These are phyloP conservation scores for Arthrobotrys iridis DNA, from an alignment of 2,329 filamentous ascomycete genomes.

Conservation along the genomic window DNA sequence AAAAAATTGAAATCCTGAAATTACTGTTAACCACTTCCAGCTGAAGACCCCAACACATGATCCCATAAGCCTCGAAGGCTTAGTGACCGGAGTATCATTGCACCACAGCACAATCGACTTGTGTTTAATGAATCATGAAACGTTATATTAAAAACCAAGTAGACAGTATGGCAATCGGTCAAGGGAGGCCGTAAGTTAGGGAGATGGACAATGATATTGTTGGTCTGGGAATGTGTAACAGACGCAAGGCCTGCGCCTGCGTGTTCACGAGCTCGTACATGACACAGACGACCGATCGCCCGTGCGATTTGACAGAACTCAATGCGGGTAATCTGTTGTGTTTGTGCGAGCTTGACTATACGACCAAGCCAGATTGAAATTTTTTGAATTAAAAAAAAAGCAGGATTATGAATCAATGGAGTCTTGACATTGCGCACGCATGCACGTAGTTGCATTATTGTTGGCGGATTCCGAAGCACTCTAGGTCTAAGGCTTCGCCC, in stretches of 20 bases:
- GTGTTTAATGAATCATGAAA: slow-evolving; percentile 5
- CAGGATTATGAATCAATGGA: not conserved
- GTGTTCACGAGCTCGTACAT: slow-evolving; percentile 6
- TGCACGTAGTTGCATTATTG: too few relatives aligned
- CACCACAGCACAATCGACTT: slow-evolving; percentile 14
- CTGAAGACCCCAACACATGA: slow-evolving; percentile 23
- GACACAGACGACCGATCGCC: not conserved
- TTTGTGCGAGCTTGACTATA: too few relatives aligned
- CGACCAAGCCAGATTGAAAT: not conserved
- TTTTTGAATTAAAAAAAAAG: not conserved
- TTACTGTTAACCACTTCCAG: not conserved
- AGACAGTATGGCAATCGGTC: not conserved
- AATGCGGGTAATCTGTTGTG: not conserved
- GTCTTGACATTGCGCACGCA: not conserved
- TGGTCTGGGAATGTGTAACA: slow-evolving; percentile 14
- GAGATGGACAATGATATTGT: slow-evolving; percentile 3
- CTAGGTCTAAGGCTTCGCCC: not conserved
- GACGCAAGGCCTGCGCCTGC: slow-evolving; percentile 10
- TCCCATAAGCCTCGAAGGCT: slow-evolving; percentile 15
- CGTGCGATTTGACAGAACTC: not conserved
- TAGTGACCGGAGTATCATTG: slow-evolving; percentile 8
- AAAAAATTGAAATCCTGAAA: not conserved
- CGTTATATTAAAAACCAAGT: not conserved
- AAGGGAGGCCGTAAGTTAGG: not conserved
- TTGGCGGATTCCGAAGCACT: not conserved